phyloP scores from a whole-genome alignment of 208 protist species.

The Crithidia bombi region DNA sequence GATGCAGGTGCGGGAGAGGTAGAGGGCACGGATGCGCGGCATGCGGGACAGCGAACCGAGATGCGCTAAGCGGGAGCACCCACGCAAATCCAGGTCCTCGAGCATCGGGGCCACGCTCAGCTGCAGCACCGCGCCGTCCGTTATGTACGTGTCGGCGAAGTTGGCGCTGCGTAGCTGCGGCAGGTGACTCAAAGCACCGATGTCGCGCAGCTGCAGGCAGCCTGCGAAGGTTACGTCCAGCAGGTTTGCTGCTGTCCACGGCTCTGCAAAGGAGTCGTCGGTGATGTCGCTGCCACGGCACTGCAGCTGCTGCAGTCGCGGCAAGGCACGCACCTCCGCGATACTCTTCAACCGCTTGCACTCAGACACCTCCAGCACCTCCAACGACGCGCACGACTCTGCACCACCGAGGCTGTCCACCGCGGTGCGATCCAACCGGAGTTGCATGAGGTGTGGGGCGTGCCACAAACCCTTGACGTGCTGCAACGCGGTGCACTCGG shows the following conservation, averaged over 20 bases:
- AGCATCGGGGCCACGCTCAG: constrained; percentile 29
- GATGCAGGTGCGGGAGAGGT: constrained; percentile 46
- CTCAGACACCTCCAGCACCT: constrained; percentile 28
- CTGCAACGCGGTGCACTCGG: constrained; percentile 12
- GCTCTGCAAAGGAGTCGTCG: constrained; percentile 19
- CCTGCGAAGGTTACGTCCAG: constrained; percentile 26
- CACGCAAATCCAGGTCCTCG: constrained; percentile 36
- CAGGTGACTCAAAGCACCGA: constrained; percentile 13
- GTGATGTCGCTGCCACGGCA: constrained; percentile 16
- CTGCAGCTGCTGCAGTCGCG: constrained; percentile 35
- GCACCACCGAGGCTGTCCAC: neutral
- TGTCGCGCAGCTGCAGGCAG: constrained; percentile 16
- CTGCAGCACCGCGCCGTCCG: constrained; percentile 20
- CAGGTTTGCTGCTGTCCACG: constrained; percentile 38
- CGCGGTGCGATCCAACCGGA: constrained; percentile 17
- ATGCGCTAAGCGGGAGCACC: constrained; percentile 41
- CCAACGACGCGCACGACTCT: constrained; percentile 2
- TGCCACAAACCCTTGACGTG: constrained; percentile 13
- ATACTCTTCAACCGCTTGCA: constrained; percentile 20
- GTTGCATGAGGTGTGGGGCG: constrained; percentile 21
- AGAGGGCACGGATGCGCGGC: constrained; percentile 39
- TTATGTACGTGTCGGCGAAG: constrained; percentile 30
- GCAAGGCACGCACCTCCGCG: constrained; percentile 13
- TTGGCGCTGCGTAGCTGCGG: constrained; percentile 25
- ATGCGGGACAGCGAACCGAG: constrained; percentile 41